Percentiles rank a stretch among this genome's conserved stretches.
Evolutionary conservation across 2,329 filamentous ascomycete species (phyloP).

Genomic region (Geoglossum cookeanum): DNA sequence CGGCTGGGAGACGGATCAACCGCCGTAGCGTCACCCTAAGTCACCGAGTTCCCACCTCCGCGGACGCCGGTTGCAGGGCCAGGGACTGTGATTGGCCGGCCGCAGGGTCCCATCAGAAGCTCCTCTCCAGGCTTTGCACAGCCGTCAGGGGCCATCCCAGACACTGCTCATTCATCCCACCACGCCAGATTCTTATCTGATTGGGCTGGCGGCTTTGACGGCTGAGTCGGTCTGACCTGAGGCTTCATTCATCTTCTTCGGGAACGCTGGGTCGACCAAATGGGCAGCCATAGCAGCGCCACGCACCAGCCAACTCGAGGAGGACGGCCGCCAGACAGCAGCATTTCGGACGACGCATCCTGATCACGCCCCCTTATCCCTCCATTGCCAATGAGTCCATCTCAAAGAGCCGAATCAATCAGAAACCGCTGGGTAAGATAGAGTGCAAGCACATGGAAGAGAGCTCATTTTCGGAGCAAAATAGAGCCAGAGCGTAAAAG

Average conservation of each 20-base stretch:
- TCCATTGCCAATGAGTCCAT: not conserved
- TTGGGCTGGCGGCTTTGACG: not conserved
- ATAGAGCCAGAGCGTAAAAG: not conserved
- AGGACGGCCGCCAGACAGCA: too few relatives aligned
- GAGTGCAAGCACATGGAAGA: not conserved
- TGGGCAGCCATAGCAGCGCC: not conserved
- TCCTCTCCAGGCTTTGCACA: not conserved
- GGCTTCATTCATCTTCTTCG: not conserved
- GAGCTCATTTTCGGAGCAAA: not conserved
- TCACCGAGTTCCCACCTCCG: not conserved
- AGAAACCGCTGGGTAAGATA: not conserved
- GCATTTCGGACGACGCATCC: too few relatives aligned
- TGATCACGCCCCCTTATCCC: not conserved
- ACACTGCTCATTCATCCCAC: not conserved
- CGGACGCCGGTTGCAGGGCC: not conserved
- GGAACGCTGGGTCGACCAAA: not conserved
- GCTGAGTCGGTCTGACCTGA: not conserved
- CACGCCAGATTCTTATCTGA: not conserved
- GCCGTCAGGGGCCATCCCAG: not conserved
- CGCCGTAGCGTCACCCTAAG: not conserved
- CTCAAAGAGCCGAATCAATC: not conserved
- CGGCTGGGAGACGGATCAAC: not conserved
- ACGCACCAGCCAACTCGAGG: not conserved
- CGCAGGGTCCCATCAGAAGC: not conserved
- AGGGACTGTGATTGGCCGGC: not conserved